Evolutionary conservation across 176 grass and related monocot species (phyloP).

Genomic region (Oryza glaberrima): DNA sequence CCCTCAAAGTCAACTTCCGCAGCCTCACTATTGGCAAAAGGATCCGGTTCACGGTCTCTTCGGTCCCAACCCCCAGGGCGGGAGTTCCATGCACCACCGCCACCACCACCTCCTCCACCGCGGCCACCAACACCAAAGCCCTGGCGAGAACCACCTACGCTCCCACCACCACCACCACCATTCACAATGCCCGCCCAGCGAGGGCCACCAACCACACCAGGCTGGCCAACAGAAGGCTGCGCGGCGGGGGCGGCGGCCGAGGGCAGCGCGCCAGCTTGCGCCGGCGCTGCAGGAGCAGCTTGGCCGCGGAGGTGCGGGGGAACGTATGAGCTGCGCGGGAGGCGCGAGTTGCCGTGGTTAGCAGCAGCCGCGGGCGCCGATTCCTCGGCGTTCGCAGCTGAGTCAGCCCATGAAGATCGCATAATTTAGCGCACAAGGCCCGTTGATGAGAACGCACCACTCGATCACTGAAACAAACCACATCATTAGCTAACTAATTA

Average conservation of each 20-base stretch:
- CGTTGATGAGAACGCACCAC: background rate
- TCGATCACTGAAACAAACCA: background rate
- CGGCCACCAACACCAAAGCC: conserved; percentile 15
- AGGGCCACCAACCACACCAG: conserved; percentile 35
- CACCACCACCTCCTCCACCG: conserved; percentile 26
- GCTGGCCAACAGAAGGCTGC: conserved; percentile 46
- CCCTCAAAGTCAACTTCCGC: conserved; percentile 43
- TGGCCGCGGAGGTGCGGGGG: conserved; percentile 85
- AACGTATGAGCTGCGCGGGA: conserved; percentile 63
- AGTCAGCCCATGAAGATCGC: conserved; percentile 99
- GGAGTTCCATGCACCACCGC: conserved; percentile 53
- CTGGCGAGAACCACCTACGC: conserved; percentile 37
- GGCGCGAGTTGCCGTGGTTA: conserved; percentile 44
- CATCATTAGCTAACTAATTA: background rate
- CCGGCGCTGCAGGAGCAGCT: background rate
- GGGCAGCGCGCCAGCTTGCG: conserved; percentile 30
- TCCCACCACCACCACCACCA: background rate
- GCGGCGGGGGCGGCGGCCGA: conserved; percentile 2
- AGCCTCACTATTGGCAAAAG: conserved; percentile 57
- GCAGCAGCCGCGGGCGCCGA: conserved; percentile 68
- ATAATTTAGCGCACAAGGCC: conserved; percentile 71
- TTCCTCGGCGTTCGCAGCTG: conserved; percentile 95
- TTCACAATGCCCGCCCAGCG: conserved; percentile 41
- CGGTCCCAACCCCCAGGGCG: conserved; percentile 58
- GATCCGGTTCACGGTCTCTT: conserved; percentile 75